Base-by-base conservation (phyloP, 2,329 filamentous ascomycete species). In the Saccharata proteae region DNA sequence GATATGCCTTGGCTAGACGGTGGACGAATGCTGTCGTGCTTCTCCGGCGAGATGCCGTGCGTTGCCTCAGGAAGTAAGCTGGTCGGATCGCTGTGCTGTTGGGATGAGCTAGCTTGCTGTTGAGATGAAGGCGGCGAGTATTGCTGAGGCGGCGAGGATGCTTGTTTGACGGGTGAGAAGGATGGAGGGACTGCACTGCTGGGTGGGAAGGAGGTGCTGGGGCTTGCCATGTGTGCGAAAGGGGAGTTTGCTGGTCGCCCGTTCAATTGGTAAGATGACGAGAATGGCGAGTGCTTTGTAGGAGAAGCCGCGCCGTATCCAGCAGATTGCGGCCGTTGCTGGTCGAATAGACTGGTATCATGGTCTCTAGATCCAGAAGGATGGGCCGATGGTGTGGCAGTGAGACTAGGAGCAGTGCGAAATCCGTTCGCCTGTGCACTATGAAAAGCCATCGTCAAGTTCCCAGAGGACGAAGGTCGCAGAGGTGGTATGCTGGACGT, bases 121-220 rank as follows among this genome's bases (percentile, higher is more conserved):
- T 11, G 48, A 42, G 11, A 54, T 43, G 38, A 52, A 44, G 34
- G 51, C 27, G 34, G 45, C 36, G 35, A n/a, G n/a, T n/a, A n/a
- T n/a, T n/a, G n/a, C n/a, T n/a, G n/a, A n/a, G 54, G 51, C 3
- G 56, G 52, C 3, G 55, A 57, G 34, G 46, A 50, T 4, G 33
- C 34, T 26, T 59, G 49, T 35, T 59, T 59, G 10, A 43, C 48
- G 0, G 56, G 55, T 0, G 55, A 58, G 35, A 53, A 54, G 6
- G 49, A 50, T 2, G 54, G 46, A 6, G 42, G 48, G 14, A 49
- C 48, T 18, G 40, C 40, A 15, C 45, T 45, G 32, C 33, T 47
- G 22, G 27, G 54, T 47, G 44, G 69, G 54, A 49, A 61, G 46
- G 46, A 69, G 52, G 34, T 66, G 53, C 51, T 68, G 45, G 34